phyloP scores from a whole-genome alignment of 202 grass and related monocot species.

The Setaria viridis region DNA sequence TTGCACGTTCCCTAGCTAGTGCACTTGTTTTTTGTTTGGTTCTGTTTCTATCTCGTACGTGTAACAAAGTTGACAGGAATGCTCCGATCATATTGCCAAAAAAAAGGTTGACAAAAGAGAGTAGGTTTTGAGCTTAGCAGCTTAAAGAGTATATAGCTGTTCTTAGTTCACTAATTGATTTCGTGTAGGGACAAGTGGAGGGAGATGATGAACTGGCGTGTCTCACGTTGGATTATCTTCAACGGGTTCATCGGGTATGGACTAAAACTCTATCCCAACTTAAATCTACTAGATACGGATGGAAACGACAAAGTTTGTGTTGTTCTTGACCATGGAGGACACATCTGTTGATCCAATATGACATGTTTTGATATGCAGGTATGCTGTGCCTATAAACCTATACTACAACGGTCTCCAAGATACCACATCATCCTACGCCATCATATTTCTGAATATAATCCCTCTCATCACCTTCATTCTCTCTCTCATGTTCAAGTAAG shows the following conservation, averaged over 20 bases:
- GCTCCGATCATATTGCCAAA: too few species aligned
- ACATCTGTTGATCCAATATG: too few species aligned
- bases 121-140: too few species aligned
- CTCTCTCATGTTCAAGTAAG: neutral
- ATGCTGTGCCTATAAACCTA: constrained; percentile 8
- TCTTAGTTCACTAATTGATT: neutral
- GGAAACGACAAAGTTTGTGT: neutral
- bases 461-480: constrained; percentile 36
- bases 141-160: neutral
- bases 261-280: too few species aligned
- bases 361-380: neutral
- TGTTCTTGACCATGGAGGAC: too few species aligned
- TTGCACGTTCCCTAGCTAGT: too few species aligned
- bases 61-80: too few species aligned
- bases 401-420: constrained; percentile 23
- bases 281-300: too few species aligned
- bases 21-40: neutral
- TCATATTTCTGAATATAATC: constrained; percentile 27
- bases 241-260: neutral
- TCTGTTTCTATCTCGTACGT: too few species aligned
- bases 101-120: too few species aligned
- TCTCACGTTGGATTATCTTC: neutral
- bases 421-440: constrained; percentile 3
- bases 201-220: constrained; percentile 5
- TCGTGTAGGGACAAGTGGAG: neutral